These are phyloP conservation scores for Pascua guehoae DNA, from an alignment of 1,284 basidiomycete species.

Conservation along the genomic window DNA sequence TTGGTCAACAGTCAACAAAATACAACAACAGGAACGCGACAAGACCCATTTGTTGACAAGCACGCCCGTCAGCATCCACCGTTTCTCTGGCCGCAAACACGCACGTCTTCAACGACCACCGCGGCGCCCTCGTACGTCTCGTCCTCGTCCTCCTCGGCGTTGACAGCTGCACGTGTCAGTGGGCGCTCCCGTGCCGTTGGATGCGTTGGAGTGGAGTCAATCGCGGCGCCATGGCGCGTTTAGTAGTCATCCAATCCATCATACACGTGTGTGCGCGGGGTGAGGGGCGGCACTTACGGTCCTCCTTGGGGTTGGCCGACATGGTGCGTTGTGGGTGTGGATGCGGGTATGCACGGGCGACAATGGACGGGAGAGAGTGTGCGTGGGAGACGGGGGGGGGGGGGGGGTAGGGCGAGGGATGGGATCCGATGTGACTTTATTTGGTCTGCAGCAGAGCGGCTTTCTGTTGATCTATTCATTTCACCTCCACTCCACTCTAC, in stretches of 20 bases:
- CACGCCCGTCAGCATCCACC: no score
- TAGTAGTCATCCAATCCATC: no score
- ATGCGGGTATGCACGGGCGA: background rate
- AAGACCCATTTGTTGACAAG: no score
- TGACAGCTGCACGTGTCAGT: background rate
- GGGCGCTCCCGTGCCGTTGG: background rate
- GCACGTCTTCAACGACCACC: background rate
- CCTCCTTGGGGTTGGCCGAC: slow-evolving; percentile 1
- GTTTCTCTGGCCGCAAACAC: background rate
- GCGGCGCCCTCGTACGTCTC: background rate
- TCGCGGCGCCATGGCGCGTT: background rate
- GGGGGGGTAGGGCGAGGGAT: background rate
- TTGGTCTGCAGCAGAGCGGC: no score
- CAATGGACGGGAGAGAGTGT: background rate
- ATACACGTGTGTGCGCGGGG: no score
- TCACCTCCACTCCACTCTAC: no score
- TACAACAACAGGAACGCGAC: no score
- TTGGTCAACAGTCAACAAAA: background rate
- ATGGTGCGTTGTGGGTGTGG: background rate
- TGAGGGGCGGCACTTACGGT: background rate
- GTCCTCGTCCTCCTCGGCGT: background rate
- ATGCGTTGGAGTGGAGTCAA: no score
- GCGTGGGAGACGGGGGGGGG: background rate
- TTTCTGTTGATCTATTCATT: no score
- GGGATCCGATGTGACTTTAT: no score